phyloP scores from a whole-genome alignment of 495 filamentous ascomycete species.

The Neurospora tetraspora region DNA sequence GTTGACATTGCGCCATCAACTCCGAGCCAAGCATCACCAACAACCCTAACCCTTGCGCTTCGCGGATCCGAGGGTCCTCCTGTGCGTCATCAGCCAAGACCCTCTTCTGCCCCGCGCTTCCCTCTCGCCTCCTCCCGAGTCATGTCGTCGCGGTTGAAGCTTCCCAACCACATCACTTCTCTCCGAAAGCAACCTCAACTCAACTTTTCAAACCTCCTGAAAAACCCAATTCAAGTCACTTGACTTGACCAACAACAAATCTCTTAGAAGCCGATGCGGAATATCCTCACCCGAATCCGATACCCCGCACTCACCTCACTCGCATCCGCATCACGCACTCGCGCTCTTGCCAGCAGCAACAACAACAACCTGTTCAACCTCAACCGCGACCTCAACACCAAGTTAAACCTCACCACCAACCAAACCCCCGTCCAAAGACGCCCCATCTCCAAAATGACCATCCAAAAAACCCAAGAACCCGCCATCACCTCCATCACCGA shows the following conservation, averaged over 20 bases:
- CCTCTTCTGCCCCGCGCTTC: neutral
- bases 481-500: slow-evolving; percentile 35
- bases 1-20: neutral
- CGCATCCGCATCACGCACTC: neutral
- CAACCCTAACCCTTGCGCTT: neutral
- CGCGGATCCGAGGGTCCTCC: neutral
- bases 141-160: too few species aligned
- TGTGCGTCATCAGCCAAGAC: neutral
- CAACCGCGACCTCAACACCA: neutral
- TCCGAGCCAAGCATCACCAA: neutral
- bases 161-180: too few species aligned
- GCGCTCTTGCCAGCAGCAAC: neutral
- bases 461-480: slow-evolving; percentile 30
- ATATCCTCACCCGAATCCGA: neutral
- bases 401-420: neutral
- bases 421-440: neutral
- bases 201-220: neutral
- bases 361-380: too few species aligned
- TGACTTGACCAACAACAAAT: neutral
- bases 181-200: too few species aligned
- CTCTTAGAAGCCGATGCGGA: neutral
- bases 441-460: slow-evolving; percentile 1
- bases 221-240: neutral
- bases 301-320: neutral
- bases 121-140: neutral